These are phyloP conservation scores for Fusarium brachygibbosum DNA, from an alignment of 2,329 filamentous ascomycete genomes.

Conservation along the genomic window DNA sequence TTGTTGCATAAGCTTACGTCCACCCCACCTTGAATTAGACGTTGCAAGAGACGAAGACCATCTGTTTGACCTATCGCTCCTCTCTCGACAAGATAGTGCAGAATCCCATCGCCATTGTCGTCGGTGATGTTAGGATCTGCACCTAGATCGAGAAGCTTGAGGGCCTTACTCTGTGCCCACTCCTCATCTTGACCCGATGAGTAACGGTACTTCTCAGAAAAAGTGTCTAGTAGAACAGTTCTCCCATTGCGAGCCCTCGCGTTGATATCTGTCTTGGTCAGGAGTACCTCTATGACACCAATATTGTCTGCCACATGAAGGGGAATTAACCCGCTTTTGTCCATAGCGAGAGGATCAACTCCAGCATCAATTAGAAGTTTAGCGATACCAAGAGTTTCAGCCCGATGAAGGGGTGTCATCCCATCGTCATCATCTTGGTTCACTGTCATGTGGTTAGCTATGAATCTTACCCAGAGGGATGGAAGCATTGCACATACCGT, in stretches of 20 bases:
- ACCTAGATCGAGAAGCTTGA: not conserved
- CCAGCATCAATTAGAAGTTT: not conserved
- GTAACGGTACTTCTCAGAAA: not conserved
- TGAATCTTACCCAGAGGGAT: not conserved
- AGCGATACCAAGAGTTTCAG: not conserved
- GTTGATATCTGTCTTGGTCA: not conserved
- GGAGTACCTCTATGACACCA: not conserved
- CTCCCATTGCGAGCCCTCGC: not conserved
- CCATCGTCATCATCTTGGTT: not conserved
- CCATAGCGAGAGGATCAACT: not conserved
- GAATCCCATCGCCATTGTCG: not conserved
- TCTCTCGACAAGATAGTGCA: not conserved
- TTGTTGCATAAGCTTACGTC: not conserved
- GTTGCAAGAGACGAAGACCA: not conserved
- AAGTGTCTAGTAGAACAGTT: not conserved
- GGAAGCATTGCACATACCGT: not conserved
- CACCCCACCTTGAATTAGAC: not conserved
- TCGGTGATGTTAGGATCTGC: not conserved
- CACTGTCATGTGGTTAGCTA: not conserved
- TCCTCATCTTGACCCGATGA: not conserved
- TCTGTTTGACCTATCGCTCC: rapidly evolving
- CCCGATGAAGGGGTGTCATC: not conserved
- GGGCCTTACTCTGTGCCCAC: not conserved
- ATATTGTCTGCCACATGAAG: not conserved
- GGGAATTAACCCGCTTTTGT: not conserved